A percentile compares a stretch with the other conserved stretches of the same genome.
Evolutionary conservation across 257 asterid species (phyloP).

Genomic region (Pogostemon cablin): DNA sequence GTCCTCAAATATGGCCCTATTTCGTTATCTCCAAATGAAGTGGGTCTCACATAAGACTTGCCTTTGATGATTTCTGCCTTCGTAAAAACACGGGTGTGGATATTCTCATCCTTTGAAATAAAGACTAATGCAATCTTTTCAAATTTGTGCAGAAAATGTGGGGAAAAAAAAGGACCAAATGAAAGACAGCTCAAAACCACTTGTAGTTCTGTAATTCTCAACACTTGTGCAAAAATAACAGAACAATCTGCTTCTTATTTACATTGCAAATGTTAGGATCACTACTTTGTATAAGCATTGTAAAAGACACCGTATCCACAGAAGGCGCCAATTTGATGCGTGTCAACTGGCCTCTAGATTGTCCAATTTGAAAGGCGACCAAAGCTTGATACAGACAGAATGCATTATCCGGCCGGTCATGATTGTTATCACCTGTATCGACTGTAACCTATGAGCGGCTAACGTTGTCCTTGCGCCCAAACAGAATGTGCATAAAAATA

Average conservation of each 20-base stretch:
- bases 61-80: too few relatives aligned
- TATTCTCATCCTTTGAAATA: too few relatives aligned
- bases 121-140: too few relatives aligned
- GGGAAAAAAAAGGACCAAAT: neutral
- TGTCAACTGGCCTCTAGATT: neutral
- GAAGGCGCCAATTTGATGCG: neutral
- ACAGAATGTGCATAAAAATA: constrained; percentile 28
- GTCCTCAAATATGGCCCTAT: too few relatives aligned
- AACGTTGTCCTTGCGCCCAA: constrained; percentile 32
- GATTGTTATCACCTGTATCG: neutral
- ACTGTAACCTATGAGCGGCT: constrained; percentile 14
- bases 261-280: neutral
- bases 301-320: constrained; percentile 14
- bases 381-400: neutral
- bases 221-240: neutral
- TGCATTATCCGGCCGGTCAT: neutral
- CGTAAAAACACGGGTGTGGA: too few relatives aligned
- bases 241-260: constrained; percentile 6
- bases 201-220: neutral
- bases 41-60: too few relatives aligned
- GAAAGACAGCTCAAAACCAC: constrained; percentile 9
- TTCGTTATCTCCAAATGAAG: too few relatives aligned
- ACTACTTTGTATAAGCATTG: neutral
- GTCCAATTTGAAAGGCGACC: constrained; percentile 3
- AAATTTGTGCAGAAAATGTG: too few relatives aligned